phyloP scores from a whole-genome alignment of 768 basidiomycete genomes.

The Russula virescens region DNA sequence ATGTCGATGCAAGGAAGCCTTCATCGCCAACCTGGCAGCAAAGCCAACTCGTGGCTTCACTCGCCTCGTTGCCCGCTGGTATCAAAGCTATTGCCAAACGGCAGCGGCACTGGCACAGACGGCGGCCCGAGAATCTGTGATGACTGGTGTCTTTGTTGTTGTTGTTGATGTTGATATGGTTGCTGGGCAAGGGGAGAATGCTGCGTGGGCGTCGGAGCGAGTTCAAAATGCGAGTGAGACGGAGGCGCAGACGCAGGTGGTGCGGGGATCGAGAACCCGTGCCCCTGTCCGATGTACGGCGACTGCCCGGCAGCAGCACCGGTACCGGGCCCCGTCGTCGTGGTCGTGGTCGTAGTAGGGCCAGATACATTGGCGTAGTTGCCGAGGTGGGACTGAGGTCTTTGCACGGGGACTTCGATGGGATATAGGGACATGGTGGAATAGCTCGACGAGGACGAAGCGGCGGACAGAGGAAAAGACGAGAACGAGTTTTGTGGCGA shows the following conservation, averaged over 20 bases:
- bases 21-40: not conserved
- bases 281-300: conserved; percentile 15
- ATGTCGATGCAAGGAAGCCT: not conserved
- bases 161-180: not conserved
- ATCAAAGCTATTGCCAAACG: conserved; percentile 14
- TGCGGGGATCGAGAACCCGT: conserved; percentile 7
- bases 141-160: not conserved
- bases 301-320: not conserved
- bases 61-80: not conserved
- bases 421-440: conserved; percentile 11
- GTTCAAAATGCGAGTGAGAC: conserved; percentile 19
- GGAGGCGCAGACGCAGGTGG: conserved; percentile 19
- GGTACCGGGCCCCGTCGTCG: too few species aligned
- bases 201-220: conserved; percentile 9
- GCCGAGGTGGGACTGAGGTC: conserved; percentile 12
- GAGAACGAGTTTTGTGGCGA: conserved; percentile 8
- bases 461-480: not conserved
- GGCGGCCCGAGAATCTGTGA: conserved; percentile 2
- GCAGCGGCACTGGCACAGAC: conserved; percentile 9
- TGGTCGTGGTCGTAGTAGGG: too few species aligned
- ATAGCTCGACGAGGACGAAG: conserved; percentile 15
- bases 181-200: not conserved
- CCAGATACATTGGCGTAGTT: conserved; percentile 3
- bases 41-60: not conserved
- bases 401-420: conserved; percentile 6